Evolutionary conservation across 129 eudicot species (phyloP).

Genomic region (Glebionis coronaria): DNA sequence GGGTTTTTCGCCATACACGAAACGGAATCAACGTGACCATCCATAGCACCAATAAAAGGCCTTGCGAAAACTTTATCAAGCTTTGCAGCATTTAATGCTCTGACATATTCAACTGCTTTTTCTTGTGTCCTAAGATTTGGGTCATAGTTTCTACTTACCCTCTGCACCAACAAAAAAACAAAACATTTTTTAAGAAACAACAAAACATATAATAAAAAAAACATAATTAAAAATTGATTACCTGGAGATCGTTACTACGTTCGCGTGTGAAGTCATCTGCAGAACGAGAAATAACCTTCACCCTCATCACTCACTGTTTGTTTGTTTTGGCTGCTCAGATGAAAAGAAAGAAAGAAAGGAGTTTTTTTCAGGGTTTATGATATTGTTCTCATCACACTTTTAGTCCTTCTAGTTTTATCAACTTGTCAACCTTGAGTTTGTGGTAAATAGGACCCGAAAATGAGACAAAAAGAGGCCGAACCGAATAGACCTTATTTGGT

Average conservation of each 20-base stretch:
- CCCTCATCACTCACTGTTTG: conserved; percentile 44
- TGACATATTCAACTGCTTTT: conserved; percentile 87
- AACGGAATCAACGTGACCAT: conserved; percentile 80
- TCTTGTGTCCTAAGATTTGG: conserved; percentile 88
- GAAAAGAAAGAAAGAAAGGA: neutral
- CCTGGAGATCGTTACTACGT: conserved; percentile 94
- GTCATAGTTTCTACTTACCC: conserved; percentile 75
- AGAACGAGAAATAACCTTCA: conserved; percentile 82
- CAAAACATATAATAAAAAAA: neutral
- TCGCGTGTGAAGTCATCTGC: conserved; percentile 90
- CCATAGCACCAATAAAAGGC: conserved; percentile 95
- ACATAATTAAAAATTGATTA: conserved; percentile 1
- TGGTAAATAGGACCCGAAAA: too few species aligned
- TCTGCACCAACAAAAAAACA: conserved; percentile 45
- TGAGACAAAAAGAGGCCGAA: too few species aligned
- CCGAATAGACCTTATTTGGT: too few species aligned
- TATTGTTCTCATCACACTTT: too few species aligned
- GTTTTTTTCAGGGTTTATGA: neutral
- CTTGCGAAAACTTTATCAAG: conserved; percentile 93
- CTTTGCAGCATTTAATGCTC: conserved; percentile 94
- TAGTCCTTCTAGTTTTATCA: too few species aligned
- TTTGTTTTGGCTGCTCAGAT: neutral
- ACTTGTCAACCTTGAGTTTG: too few species aligned
- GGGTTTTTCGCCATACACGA: conserved; percentile 93
- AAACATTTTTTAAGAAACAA: neutral